These are phyloP conservation scores for Fusarium domesticum DNA, from an alignment of 2,329 filamentous ascomycete genomes.

Conservation along the genomic window DNA sequence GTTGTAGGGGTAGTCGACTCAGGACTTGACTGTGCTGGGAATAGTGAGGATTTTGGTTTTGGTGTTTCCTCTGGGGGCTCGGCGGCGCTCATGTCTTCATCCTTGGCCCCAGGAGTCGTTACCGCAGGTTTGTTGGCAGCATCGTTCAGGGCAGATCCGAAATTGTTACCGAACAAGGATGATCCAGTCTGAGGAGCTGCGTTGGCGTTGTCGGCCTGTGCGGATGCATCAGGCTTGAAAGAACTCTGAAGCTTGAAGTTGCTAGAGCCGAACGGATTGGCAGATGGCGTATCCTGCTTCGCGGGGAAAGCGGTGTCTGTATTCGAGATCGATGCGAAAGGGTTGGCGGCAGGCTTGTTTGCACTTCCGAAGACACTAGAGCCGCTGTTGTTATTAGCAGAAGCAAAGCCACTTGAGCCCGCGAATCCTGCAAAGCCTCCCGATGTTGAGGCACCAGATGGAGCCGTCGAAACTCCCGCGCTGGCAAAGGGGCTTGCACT, in stretches of 20 bases:
- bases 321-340: constrained; percentile 29
- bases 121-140: constrained; percentile 38
- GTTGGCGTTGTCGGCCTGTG: constrained; percentile 57
- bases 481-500: constrained; percentile 40
- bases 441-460: constrained; percentile 34
- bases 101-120: constrained; percentile 39
- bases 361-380: constrained; percentile 38
- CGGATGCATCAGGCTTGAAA: constrained; percentile 62
- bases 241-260: constrained; percentile 66
- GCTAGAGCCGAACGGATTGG: constrained; percentile 45
- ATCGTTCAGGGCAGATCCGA: constrained; percentile 57
- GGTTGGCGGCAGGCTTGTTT: constrained; percentile 35
- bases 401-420: constrained; percentile 53
- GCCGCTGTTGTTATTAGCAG: constrained; percentile 35
- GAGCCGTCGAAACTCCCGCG: constrained; percentile 19
- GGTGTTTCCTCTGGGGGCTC: constrained; percentile 36
- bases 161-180: constrained; percentile 58
- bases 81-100: constrained; percentile 51
- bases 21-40: constrained; percentile 25
- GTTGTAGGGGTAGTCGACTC: constrained; percentile 49
- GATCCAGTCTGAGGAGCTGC: constrained; percentile 41
- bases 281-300: constrained; percentile 29
- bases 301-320: constrained; percentile 28
- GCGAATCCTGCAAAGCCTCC: constrained; percentile 56
- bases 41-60: constrained; percentile 35